Evolutionary conservation across 306 rosid species (phyloP), one percentile per base, ranked within the genome.

Genomic region (Elaeagnus macrophylla): DNA sequence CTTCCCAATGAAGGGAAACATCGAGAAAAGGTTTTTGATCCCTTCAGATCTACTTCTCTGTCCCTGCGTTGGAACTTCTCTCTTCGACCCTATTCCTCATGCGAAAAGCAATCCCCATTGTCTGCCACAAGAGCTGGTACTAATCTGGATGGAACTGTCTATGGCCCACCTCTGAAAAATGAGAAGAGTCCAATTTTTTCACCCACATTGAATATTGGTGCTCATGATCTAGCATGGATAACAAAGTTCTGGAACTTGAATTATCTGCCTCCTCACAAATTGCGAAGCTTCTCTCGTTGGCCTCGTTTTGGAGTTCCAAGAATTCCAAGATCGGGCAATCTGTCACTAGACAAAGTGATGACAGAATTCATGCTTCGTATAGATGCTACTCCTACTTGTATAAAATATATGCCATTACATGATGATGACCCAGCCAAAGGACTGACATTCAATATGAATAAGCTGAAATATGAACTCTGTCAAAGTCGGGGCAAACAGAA

Each of bases 161-260:
- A 25, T 64, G 81, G 78, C 67, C 78, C 80, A 68, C 65, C 80
- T 61, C 73, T 67, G 51, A 71, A 67, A 59, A 71, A 77, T 67
- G 80, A 71, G 42, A 70, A 49, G 56, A 64, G 51, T 59, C 73
- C 79, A 53, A 54, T 53, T 53, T 67, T 65, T 68, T 75, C 82
- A 52, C 94, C 99, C 10, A 82, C 84, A 66, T n/a, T 93, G 59
- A 87, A 74, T 81, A 67, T 88, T 70, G 96, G 96, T 43, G 99
- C 99, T 69, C 99, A 93, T 75, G 99, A 93, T 83, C 76, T 93
- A 43, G 96, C 99, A 68, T 93, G 99, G 99, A 66, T 93, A 53
- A 41, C 72, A 62, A 84, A 69, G 52, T 93, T 93, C 63, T 83
- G 87, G 87, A 77, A 53, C 65, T 50, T 93, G 90, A 81, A 83